These are phyloP conservation scores for Metarhizium humberi DNA, from an alignment of 2,329 filamentous ascomycete species.

Conservation along the genomic window DNA sequence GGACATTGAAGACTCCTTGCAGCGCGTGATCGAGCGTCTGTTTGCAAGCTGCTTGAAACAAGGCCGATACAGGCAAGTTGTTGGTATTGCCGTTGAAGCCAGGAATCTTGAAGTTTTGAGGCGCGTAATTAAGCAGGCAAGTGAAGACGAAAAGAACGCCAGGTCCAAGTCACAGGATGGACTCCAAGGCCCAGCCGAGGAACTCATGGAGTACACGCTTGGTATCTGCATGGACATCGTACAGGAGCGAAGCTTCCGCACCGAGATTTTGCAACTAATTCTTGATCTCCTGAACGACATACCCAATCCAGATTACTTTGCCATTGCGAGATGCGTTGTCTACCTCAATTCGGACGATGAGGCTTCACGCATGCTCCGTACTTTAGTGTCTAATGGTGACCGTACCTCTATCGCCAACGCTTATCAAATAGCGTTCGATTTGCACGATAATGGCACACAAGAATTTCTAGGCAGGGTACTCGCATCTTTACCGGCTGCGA, in stretches of 20 bases:
- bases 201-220: constrained; percentile 92
- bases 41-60: constrained; percentile 84
- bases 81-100: constrained; percentile 92
- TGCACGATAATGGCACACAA: constrained; percentile 97
- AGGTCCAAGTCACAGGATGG: constrained; percentile 44
- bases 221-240: constrained; percentile 97
- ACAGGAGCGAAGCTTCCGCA: constrained; percentile 79
- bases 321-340: constrained; percentile 94
- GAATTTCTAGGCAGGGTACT: constrained; percentile 91
- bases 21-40: constrained; percentile 75
- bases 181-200: constrained; percentile 60
- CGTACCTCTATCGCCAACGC: constrained; percentile 72
- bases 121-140: constrained; percentile 80
- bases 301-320: constrained; percentile 89
- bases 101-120: constrained; percentile 83
- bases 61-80: constrained; percentile 87
- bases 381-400: constrained; percentile 73
- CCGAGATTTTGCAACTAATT: constrained; percentile 79
- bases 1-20: constrained; percentile 69
- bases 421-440: constrained; percentile 95
- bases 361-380: constrained; percentile 75
- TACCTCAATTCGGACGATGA: constrained; percentile 89
- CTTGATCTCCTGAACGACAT: constrained; percentile 93
- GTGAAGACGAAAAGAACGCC: constrained; percentile 68
- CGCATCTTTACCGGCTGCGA: constrained; percentile 59